Percentiles rank a stretch among this genome's conserved stretches.
Conservation (phyloP, 495 filamentous ascomycete species). For the Podospora sp. region DNA sequence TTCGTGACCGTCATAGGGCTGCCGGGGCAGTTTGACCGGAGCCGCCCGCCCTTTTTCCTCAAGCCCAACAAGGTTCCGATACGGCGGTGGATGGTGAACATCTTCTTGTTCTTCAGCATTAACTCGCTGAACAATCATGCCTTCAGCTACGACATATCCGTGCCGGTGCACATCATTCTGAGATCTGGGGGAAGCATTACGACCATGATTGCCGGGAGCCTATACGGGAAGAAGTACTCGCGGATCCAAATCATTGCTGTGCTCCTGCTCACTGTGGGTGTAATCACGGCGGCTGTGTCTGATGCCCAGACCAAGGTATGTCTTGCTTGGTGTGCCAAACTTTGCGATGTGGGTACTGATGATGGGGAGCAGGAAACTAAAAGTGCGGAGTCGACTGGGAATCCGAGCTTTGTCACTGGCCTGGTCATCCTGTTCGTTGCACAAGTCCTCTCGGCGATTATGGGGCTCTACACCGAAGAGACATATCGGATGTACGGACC, state of each 20-base stretch:
- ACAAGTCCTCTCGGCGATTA: conserved; percentile 87
- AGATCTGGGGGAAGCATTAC: conserved; percentile 93
- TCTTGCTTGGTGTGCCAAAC: not conserved
- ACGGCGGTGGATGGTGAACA: conserved; percentile 81
- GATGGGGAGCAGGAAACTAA: conserved; percentile 28
- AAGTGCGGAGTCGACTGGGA: conserved; percentile 32
- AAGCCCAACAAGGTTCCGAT: conserved; percentile 80
- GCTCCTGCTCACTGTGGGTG: conserved; percentile 78
- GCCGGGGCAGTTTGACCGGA: conserved; percentile 66
- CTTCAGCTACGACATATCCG: conserved; percentile 94
- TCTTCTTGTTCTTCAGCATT: conserved; percentile 86
- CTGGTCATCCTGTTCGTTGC: conserved; percentile 84
- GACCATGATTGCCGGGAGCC: conserved; percentile 81
- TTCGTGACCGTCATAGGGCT: conserved; percentile 80
- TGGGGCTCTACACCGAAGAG: conserved; percentile 91
- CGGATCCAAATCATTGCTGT: conserved; percentile 78
- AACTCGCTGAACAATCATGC: conserved; percentile 97
- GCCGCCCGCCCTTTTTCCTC: conserved; percentile 65
- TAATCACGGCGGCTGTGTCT: conserved; percentile 82
- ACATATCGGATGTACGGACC: conserved; percentile 83
- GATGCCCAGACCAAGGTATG: conserved; percentile 81
- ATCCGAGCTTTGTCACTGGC: conserved; percentile 64
- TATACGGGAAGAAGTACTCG: conserved; percentile 85
- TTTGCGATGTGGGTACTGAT: not conserved
- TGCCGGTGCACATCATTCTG: conserved; percentile 95